Base-by-base conservation (phyloP, 345 rosid species). In the Dimocarpus longan region DNA sequence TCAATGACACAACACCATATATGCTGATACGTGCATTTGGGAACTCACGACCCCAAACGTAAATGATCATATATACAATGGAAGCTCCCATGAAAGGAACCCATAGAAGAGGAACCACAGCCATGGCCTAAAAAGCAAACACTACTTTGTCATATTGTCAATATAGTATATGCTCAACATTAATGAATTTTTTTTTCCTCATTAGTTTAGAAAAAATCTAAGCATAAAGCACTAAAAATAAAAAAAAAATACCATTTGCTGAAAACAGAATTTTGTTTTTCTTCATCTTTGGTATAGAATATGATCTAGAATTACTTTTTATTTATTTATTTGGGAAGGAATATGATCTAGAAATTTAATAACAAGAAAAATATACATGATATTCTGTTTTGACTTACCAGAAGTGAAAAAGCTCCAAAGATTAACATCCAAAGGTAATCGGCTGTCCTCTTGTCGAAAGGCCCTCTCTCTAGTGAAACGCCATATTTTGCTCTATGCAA, bases 401-500 rank as follows among this genome's bases (percentile, higher is more conserved):
- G 80, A 65, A 91, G 90, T 67, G 95, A 85, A 0, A 91, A 22
- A n/a, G 93, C 93, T 66, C 93, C 95, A 65, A 89, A 87, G 77
- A 91, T 73, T 65, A 91, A 76, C 95, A 91, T 91, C 93, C 95
- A 91, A 37, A 89, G 82, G 79, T 74, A 89, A 71, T 91, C 95
- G 19, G 95, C 91, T 11, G 90, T 88, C 80, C 95, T 88, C 84
- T 88, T 89, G 82, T 88, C 90, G 66, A 91, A 91, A 13, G 93
- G 86, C 40, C 89, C 95, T 66, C 83, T 84, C 86, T 91, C 95
- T 68, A 91, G 68, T 21, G 87, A 80, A 50, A 91, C 93, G 28
- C 93, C 91, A 80, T 87, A 89, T 79, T 72, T 87, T 62, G 91
- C 93, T 87, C 93, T 89, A 24, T 70, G 24, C n/a, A 74, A 60